Evolutionary conservation across 140 eudicot species (phyloP).

Genomic region (Oenanthe javanica): DNA sequence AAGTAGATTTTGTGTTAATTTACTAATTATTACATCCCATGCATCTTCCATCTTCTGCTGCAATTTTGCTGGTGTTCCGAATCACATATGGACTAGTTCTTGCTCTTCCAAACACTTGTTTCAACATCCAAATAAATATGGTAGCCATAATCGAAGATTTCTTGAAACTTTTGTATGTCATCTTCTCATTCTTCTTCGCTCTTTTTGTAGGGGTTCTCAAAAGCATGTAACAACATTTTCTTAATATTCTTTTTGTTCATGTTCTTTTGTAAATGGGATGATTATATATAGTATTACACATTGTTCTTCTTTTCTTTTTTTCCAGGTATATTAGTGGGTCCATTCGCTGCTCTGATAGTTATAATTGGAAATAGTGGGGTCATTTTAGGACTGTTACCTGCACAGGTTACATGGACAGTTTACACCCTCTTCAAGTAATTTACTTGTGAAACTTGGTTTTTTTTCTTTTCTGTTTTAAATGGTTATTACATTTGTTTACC

Average conservation of each 20-base stretch:
- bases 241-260: constrained; percentile 4
- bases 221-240: constrained; percentile 38
- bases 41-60: not conserved
- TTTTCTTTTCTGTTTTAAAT: not conserved
- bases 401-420: constrained; percentile 82
- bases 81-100: constrained; percentile 3
- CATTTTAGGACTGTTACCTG: constrained; percentile 76
- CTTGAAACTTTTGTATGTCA: constrained; percentile 58
- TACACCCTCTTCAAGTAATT: constrained; percentile 79
- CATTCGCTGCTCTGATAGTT: constrained; percentile 73
- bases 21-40: not conserved
- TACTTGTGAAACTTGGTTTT: constrained; percentile 5
- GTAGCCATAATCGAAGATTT: constrained; percentile 37
- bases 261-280: constrained; percentile 1
- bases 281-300: not conserved
- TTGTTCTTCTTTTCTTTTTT: not conserved
- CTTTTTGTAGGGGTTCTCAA: constrained; percentile 69
- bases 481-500: constrained; percentile 12
- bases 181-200: constrained; percentile 69
- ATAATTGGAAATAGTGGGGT: constrained; percentile 73
- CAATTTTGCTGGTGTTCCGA: not conserved
- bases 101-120: not conserved
- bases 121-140: constrained; percentile 18
- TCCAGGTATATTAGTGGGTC: constrained; percentile 88
- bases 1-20: not conserved